Evolutionary conservation across 768 basidiomycete species (phyloP).

Genomic region (Boletus sensibilis): DNA sequence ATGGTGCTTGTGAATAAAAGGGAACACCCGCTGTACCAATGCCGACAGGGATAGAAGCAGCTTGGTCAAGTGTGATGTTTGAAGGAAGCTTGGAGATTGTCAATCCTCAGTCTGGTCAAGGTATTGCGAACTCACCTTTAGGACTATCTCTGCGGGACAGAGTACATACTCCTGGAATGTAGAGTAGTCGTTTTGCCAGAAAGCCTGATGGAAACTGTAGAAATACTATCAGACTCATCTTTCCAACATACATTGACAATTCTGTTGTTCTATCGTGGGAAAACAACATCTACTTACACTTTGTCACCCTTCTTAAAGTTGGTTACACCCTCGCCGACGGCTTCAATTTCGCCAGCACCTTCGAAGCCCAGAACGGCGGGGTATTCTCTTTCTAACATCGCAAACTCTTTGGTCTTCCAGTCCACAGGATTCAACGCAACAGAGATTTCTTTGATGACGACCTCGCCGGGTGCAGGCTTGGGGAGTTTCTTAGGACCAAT

Average conservation of each 20-base stretch:
- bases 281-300: slow-evolving; percentile 22
- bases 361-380: slow-evolving; percentile 38
- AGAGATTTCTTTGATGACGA: slow-evolving; percentile 41
- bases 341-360: slow-evolving; percentile 35
- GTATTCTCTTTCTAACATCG: slow-evolving; percentile 26
- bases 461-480: slow-evolving; percentile 37
- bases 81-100: slow-evolving; percentile 26
- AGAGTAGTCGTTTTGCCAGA: neutral
- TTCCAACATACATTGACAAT: too few species aligned
- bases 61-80: slow-evolving; percentile 35
- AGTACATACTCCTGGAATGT: slow-evolving; percentile 25
- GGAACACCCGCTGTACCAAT: slow-evolving; percentile 32
- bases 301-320: slow-evolving; percentile 23
- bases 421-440: slow-evolving; percentile 46
- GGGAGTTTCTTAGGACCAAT: slow-evolving; percentile 19
- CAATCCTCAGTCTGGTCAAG: too few species aligned
- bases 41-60: slow-evolving; percentile 33
- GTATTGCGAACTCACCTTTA: slow-evolving; percentile 4
- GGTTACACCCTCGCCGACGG: slow-evolving; percentile 29
- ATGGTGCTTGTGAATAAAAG: slow-evolving; percentile 26
- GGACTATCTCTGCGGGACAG: slow-evolving; percentile 15
- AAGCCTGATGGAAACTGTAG: neutral
- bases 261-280: neutral
- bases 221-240: neutral
- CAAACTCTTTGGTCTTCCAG: slow-evolving; percentile 7